Base-by-base conservation (phyloP, 257 asterid genomes). In the Verbena officinalis region DNA sequence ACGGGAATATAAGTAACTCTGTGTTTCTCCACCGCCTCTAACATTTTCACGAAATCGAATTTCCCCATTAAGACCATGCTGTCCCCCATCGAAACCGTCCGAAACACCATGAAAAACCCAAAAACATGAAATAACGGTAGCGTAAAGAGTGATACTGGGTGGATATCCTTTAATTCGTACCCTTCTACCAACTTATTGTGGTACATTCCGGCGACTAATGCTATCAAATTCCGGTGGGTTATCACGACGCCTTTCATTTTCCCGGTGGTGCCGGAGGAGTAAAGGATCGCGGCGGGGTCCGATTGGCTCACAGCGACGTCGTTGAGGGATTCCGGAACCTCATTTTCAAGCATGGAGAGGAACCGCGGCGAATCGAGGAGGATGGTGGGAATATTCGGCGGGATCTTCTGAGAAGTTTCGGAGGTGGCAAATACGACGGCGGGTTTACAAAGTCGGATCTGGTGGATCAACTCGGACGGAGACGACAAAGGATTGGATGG, bases 261-360 rank as follows among this genome's bases (percentile, higher is more conserved):
- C 1, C 98, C 98, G 38, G 97, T 92, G 22, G 98, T 92, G 22
- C 98, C 98, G 22, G 98, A 92, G 0, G 98, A 92, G 86, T 82
- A 92, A 0, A 92, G 87, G 46, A 92, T 77, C 10, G 90, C 91
- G 3, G 98, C 97, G 7, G 86, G 22, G 62, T 78, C 86, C 12
- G 77, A 61, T 66, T 92, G 98, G 9, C 46, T 22, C 23, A 89
- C 72, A 3, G 45, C 79, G 48, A 16, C 78, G 67, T 54, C 67
- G 57, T 58, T 7, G 8, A 1, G 0, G n/a, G 55, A 1, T 40
- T 1, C 20, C 9, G 73, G 17, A 16, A 9, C 19, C 3, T 36
- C 31, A 38, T 66, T 8, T 0, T 68, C 73, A 12, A 92, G 77
- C 96, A 89, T 85, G 1, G 78, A 54, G 5, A 27, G 48, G 30